phyloP scores from a whole-genome alignment of 2,329 filamentous ascomycete genomes.

The Fusarium veterinarium region DNA sequence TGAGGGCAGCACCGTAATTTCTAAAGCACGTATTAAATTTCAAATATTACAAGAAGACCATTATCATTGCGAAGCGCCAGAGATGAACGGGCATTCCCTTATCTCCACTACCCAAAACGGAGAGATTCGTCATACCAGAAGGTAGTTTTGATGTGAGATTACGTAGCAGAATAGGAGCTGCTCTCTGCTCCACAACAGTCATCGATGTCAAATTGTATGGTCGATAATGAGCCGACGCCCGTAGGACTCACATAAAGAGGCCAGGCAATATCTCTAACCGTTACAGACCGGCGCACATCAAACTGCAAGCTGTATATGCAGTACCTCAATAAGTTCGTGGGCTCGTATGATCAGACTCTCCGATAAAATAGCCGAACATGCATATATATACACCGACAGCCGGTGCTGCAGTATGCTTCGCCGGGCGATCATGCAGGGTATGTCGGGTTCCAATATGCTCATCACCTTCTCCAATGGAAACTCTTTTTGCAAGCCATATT shows the following conservation, averaged over 20 bases:
- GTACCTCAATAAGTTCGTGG: background rate
- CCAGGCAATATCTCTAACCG: background rate
- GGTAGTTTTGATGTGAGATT: no score
- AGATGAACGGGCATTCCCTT: background rate
- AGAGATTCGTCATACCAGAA: background rate
- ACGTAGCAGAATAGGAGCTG: no score
- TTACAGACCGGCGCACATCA: background rate
- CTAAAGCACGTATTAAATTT: background rate
- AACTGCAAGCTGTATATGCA: background rate
- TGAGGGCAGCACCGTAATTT: no score
- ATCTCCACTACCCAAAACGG: background rate
- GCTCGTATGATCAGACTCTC: background rate
- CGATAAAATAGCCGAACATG: background rate
- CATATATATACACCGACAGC: accelerated
- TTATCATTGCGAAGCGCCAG: background rate
- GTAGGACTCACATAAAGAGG: background rate
- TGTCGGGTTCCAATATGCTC: background rate
- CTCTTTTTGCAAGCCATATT: background rate
- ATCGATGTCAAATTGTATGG: background rate
- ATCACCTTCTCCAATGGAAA: accelerated
- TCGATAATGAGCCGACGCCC: background rate
- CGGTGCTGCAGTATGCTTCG: accelerated
- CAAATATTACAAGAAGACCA: background rate
- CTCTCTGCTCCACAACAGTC: background rate
- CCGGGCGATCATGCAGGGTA: background rate